A percentile compares a stretch with the other conserved stretches of the same genome.
Evolutionary conservation across 2,329 filamentous ascomycete species (phyloP).

Genomic region (Aspergillus pseudoviridinutans): DNA sequence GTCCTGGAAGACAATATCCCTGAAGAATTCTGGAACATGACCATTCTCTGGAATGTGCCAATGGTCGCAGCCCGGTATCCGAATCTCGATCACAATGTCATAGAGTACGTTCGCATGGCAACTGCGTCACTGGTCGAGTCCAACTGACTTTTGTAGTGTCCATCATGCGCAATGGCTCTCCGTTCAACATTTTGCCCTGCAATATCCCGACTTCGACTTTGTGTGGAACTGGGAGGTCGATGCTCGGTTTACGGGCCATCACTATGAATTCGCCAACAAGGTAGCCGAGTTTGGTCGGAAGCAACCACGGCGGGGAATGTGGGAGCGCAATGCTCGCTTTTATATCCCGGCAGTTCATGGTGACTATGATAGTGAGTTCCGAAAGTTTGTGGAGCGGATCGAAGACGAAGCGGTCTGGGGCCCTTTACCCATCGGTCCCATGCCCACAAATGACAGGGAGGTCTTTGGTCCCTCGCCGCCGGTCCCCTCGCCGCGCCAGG

Average conservation of each 20-base stretch:
- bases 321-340: conserved; percentile 56
- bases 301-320: conserved; percentile 55
- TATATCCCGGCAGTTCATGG: conserved; percentile 53
- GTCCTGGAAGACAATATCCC: conserved; percentile 63
- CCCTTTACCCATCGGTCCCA: conserved; percentile 40
- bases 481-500: conserved; percentile 53
- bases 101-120: conserved; percentile 36
- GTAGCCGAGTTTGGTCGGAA: conserved; percentile 52
- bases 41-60: conserved; percentile 68
- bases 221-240: conserved; percentile 84
- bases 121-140: conserved; percentile 4
- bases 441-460: conserved; percentile 52
- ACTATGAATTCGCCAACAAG: conserved; percentile 70
- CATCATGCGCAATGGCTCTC: conserved; percentile 65
- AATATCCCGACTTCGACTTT: conserved; percentile 70
- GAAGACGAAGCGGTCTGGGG: conserved; percentile 63
- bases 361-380: conserved; percentile 35
- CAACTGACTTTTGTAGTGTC: conserved; percentile 41
- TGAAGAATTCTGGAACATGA: conserved; percentile 65
- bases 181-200: conserved; percentile 69
- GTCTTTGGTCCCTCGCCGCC: conserved; percentile 64
- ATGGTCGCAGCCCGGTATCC: conserved; percentile 48
- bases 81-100: conserved; percentile 46
- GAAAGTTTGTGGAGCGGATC: conserved; percentile 27
- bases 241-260: conserved; percentile 67